A percentile compares a stretch with the other conserved stretches of the same genome.
phyloP scores from a whole-genome alignment of 225 moss, liverwort and hornwort species.

The Bryum argenteum region DNA sequence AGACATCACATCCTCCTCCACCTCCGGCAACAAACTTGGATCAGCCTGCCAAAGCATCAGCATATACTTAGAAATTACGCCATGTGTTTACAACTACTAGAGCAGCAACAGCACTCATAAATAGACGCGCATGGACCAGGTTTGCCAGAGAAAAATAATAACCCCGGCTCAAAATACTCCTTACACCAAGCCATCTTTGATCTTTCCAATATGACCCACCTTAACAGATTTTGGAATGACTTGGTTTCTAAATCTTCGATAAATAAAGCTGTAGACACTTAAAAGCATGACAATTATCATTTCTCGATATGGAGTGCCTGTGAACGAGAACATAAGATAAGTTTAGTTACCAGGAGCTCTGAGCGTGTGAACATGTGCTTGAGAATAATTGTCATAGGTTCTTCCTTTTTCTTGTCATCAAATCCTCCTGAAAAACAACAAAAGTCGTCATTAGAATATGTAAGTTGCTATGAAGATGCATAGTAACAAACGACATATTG shows the following conservation, averaged over 20 bases:
- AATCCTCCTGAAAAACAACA: slow-evolving; percentile 71
- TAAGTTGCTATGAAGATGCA: slow-evolving; percentile 14
- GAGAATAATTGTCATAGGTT: slow-evolving; percentile 87
- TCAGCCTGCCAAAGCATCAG: slow-evolving; percentile 63
- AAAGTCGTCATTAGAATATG: slow-evolving; percentile 11
- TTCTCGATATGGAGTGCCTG: too few species aligned
- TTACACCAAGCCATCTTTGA: neutral
- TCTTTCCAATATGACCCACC: neutral
- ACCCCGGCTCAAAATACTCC: neutral
- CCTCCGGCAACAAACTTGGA: slow-evolving; percentile 81
- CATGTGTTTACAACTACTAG: slow-evolving; percentile 10
- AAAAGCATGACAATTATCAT: neutral
- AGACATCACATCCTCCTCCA: slow-evolving; percentile 90
- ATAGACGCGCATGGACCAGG: neutral
- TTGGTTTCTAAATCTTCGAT: neutral
- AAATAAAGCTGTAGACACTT: neutral
- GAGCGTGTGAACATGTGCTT: slow-evolving; percentile 99
- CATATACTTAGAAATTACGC: neutral
- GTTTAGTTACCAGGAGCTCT: slow-evolving; percentile 68
- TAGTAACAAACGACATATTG: neutral
- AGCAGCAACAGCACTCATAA: slow-evolving; percentile 1
- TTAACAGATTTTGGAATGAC: neutral
- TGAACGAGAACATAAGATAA: neutral
- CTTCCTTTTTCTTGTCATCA: slow-evolving; percentile 87
- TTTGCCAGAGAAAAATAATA: slow-evolving; percentile 4